Evolutionary conservation across 2,329 filamentous ascomycete genomes (phyloP).

Genomic region (Ascochyta clinopodiicola): DNA sequence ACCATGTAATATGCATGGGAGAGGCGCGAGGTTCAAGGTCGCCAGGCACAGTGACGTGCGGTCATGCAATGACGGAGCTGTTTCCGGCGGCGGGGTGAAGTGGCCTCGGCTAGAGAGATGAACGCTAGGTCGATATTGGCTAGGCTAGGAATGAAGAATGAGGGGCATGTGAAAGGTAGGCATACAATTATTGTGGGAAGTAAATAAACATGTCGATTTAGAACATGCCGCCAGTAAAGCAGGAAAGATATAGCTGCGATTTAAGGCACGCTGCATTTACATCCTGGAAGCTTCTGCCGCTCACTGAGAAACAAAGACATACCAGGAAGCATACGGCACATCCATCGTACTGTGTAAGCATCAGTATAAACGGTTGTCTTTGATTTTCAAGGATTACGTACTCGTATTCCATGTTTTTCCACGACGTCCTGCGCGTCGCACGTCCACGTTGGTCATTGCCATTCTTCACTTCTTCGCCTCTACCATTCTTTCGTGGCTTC

Average conservation of each 20-base stretch:
- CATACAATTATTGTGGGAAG: background rate
- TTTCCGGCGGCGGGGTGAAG: background rate
- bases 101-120: conserved; percentile 10
- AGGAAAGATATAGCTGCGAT: background rate
- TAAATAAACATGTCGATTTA: too few species aligned
- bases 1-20: background rate
- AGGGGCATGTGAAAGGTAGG: conserved; percentile 12
- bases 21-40: conserved; percentile 2
- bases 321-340: too few species aligned
- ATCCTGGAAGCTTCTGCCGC: too few species aligned
- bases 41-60: conserved; percentile 11
- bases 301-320: too few species aligned
- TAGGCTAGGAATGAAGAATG: background rate
- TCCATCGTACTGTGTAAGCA: too few species aligned
- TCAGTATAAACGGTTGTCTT: too few species aligned
- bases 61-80: conserved; percentile 2
- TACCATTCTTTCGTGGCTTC: conserved; percentile 16
- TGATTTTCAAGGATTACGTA: too few species aligned
- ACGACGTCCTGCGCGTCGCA: too few species aligned
- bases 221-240: too few species aligned
- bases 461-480: conserved; percentile 10
- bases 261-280: too few species aligned
- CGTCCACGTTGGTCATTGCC: background rate
- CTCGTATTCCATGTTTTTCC: too few species aligned
- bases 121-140: background rate